phyloP scores from a whole-genome alignment of 768 basidiomycete genomes.

The Rickenella mellea region DNA sequence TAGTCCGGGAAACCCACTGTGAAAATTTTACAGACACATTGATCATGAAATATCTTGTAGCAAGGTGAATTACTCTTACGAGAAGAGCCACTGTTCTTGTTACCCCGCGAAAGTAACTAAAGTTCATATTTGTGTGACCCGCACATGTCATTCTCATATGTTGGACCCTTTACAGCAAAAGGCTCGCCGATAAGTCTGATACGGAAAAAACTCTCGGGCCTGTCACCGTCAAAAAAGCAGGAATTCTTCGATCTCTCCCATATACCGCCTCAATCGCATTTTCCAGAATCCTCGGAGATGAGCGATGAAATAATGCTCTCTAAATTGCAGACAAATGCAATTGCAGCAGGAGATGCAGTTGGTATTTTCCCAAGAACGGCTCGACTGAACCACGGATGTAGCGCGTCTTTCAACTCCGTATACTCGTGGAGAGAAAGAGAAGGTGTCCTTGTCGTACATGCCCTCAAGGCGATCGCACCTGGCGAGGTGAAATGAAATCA shows the following conservation, averaged over 20 bases:
- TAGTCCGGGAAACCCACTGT: constrained; percentile 18
- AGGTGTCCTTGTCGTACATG: constrained; percentile 42
- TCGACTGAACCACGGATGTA: constrained; percentile 60
- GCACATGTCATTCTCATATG: not conserved
- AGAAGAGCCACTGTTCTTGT: constrained; percentile 44
- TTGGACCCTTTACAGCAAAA: constrained; percentile 21
- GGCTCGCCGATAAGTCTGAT: constrained; percentile 39
- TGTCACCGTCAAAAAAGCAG: constrained; percentile 23
- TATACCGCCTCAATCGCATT: constrained; percentile 34
- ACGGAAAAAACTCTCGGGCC: constrained; percentile 21
- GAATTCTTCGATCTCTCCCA: constrained; percentile 49
- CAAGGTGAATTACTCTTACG: constrained; percentile 51
- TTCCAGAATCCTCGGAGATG: constrained; percentile 21
- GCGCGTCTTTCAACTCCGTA: constrained; percentile 56
- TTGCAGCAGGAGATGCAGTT: constrained; percentile 38
- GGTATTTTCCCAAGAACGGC: constrained; percentile 66
- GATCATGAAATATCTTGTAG: constrained; percentile 18
- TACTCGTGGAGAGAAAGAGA: constrained; percentile 51
- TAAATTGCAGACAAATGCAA: constrained; percentile 61
- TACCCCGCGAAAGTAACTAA: constrained; percentile 35
- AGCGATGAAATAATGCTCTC: constrained; percentile 43
- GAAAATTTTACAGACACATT: not conserved
- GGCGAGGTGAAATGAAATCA: constrained; percentile 33
- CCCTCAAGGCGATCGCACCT: constrained; percentile 39
- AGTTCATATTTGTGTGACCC: not conserved